Percentiles rank a stretch among this genome's conserved stretches.
These are phyloP conservation scores for Pascua sp. DNA, from an alignment of 1,284 basidiomycete species.

Conservation along the genomic window DNA sequence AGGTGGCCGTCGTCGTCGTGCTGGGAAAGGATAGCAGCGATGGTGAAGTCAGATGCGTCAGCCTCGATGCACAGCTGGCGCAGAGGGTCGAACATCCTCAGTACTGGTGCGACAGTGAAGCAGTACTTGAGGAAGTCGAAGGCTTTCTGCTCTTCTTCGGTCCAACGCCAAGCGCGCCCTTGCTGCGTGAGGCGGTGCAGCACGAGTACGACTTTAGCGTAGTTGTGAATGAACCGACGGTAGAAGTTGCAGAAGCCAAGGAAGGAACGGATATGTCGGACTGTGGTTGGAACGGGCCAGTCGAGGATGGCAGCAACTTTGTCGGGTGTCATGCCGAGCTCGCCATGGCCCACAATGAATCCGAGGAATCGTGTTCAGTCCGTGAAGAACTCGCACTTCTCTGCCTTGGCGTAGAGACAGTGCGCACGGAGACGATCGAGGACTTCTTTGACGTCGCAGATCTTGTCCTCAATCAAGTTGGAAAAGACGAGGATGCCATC, in stretches of 20 bases:
- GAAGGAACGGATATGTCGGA: conserved; percentile 47
- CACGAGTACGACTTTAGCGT: conserved; percentile 38
- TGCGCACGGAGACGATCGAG: conserved; percentile 42
- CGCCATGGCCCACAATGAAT: conserved; percentile 41
- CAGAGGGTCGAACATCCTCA: conserved; percentile 46
- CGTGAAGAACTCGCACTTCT: conserved; percentile 49
- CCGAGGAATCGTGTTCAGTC: conserved; percentile 48
- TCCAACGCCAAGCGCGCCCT: conserved; percentile 28
- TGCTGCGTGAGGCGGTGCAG: too few species aligned
- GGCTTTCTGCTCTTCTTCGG: conserved; percentile 36
- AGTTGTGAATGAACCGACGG: conserved; percentile 49
- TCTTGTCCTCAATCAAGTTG: neutral
- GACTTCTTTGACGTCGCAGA: conserved; percentile 27
- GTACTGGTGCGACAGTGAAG: conserved; percentile 47
- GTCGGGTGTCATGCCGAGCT: conserved; percentile 49
- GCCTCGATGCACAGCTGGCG: conserved; percentile 37
- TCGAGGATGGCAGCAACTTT: conserved; percentile 49
- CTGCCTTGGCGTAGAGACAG: conserved; percentile 43
- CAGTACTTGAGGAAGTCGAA: conserved; percentile 48
- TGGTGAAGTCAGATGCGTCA: conserved; percentile 39
- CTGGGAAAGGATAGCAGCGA: conserved; percentile 38
- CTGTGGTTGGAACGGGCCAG: conserved; percentile 49
- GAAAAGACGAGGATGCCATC: conserved; percentile 17
- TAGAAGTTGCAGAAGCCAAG: conserved; percentile 52
- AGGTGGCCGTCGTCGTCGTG: conserved; percentile 27